Evolutionary conservation across 2,329 filamentous ascomycete genomes (phyloP).

Genomic region (Penicillium sp.): DNA sequence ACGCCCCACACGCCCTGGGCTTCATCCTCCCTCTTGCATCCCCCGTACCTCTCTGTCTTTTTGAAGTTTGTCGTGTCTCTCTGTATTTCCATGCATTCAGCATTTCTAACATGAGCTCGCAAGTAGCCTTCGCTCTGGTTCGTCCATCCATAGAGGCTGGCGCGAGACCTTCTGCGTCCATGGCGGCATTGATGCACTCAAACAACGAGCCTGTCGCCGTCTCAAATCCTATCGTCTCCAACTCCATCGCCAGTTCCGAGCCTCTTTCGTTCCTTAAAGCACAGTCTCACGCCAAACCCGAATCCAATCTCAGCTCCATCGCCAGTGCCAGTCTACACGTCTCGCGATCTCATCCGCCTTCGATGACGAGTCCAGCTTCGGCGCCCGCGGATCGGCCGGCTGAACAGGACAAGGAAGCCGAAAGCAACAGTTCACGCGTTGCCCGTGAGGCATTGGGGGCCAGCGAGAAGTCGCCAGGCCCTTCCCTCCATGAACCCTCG

Average conservation of each 20-base stretch:
- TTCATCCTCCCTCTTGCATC: conserved; percentile 17
- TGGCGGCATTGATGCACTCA: conserved; percentile 45
- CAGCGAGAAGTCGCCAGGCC: conserved; percentile 33
- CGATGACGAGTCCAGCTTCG: conserved; percentile 53
- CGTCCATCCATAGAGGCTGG: conserved; percentile 32
- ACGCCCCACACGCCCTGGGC: conserved; percentile 36
- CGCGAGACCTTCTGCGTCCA: conserved; percentile 35
- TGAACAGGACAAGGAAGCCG: conserved; percentile 32
- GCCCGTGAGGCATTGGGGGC: conserved; percentile 42
- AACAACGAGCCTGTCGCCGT: conserved; percentile 41
- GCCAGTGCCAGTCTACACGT: conserved; percentile 45
- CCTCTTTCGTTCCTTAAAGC: conserved; percentile 35
- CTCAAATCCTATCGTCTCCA: conserved; percentile 35
- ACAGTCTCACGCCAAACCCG: conserved; percentile 30
- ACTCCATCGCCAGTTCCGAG: conserved; percentile 31
- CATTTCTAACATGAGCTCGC: conserved; percentile 37
- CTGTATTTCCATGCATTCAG: conserved; percentile 1
- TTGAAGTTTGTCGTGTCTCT: conserved; percentile 20
- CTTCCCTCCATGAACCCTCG: conserved; percentile 47
- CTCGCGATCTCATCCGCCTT: conserved; percentile 37
- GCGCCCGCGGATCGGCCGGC: conserved; percentile 38
- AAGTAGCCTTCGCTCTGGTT: conserved; percentile 32
- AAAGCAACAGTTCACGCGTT: conserved; percentile 41
- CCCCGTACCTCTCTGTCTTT: conserved; percentile 6
- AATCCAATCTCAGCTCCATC: conserved; percentile 41